phyloP scores from a whole-genome alignment of 352 stramenopile genomes.

The Pythium graminicola region DNA sequence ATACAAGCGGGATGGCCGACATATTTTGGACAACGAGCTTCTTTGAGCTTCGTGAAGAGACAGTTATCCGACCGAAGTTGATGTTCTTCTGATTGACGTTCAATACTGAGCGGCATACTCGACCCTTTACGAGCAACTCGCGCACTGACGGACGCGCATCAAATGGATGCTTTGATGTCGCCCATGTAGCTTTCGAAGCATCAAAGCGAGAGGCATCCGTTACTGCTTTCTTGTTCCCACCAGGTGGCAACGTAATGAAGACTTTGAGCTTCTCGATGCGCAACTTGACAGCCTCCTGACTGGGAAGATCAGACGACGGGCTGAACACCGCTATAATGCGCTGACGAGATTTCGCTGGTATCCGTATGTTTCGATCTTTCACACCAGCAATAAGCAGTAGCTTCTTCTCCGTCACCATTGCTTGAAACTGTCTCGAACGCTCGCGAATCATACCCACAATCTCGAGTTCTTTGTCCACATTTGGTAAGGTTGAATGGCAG shows the following conservation, averaged over 20 bases:
- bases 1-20: slow-evolving; percentile 77
- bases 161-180: slow-evolving; percentile 73
- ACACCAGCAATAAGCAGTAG: slow-evolving; percentile 49
- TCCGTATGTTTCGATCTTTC: slow-evolving; percentile 74
- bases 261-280: slow-evolving; percentile 85
- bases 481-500: slow-evolving; percentile 52
- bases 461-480: slow-evolving; percentile 68
- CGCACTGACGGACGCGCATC: slow-evolving; percentile 69
- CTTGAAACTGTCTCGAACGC: slow-evolving; percentile 57
- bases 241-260: slow-evolving; percentile 78
- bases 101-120: slow-evolving; percentile 81
- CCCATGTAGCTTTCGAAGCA: slow-evolving; percentile 52
- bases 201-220: slow-evolving; percentile 50
- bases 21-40: slow-evolving; percentile 83
- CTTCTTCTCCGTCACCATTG: slow-evolving; percentile 61
- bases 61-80: slow-evolving; percentile 85
- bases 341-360: slow-evolving; percentile 70
- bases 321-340: slow-evolving; percentile 77
- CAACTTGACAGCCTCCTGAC: slow-evolving; percentile 48
- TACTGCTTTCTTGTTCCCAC: slow-evolving; percentile 80
- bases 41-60: slow-evolving; percentile 83
- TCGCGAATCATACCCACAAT: slow-evolving; percentile 76
- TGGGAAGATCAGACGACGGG: slow-evolving; percentile 36
- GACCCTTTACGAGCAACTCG: slow-evolving; percentile 78
- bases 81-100: slow-evolving; percentile 92